phyloP scores from a whole-genome alignment of 2,329 filamentous ascomycete species.

The Alternaria panax region DNA sequence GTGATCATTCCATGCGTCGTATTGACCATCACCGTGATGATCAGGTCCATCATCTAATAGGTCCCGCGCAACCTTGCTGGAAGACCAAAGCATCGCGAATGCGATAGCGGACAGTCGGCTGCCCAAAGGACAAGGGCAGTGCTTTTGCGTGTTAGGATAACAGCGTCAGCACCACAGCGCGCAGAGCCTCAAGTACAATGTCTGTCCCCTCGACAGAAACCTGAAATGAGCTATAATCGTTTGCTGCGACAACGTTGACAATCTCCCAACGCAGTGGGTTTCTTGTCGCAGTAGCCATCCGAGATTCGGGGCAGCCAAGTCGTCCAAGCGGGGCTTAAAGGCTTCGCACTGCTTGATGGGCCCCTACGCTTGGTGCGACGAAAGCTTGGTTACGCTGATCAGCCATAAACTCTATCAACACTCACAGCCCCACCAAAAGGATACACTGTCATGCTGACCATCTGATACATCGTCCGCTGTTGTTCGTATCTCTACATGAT shows the following conservation, averaged over 20 bases:
- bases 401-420: not conserved
- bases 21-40: not conserved
- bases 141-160: not conserved
- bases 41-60: not conserved
- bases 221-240: not conserved
- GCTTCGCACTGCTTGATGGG: slow-evolving; percentile 13
- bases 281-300: not conserved
- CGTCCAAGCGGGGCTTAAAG: not conserved
- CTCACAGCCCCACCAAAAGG: not conserved
- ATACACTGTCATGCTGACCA: not conserved
- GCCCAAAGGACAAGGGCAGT: not conserved
- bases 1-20: not conserved
- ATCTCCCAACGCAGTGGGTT: not conserved
- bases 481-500: not conserved
- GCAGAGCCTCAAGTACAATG: not conserved
- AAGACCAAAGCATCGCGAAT: not conserved
- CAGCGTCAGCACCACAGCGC: not conserved
- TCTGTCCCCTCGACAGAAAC: not conserved
- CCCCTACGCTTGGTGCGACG: not conserved
- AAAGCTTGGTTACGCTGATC: slow-evolving; percentile 5
- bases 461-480: not conserved
- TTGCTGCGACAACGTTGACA: not conserved
- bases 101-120: not conserved
- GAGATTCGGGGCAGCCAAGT: slow-evolving; percentile 6
- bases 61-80: not conserved